phyloP scores from a whole-genome alignment of 2,329 filamentous ascomycete species.

The Hypoxylon sp. region DNA sequence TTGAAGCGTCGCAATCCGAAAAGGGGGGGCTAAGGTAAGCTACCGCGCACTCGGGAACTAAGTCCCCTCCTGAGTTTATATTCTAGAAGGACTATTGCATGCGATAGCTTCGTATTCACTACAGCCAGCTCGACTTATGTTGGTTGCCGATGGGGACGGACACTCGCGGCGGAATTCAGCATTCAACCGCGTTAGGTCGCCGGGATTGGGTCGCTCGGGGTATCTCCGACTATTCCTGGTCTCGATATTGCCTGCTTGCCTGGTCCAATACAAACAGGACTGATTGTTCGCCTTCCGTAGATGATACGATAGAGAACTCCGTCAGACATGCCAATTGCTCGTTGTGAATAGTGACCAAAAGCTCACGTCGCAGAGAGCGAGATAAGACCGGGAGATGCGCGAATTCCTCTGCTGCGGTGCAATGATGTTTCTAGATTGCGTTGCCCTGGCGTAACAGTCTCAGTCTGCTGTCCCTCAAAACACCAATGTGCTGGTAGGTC shows the following conservation, averaged over 20 bases:
- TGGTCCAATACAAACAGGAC: not conserved
- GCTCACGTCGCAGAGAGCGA: slow-evolving; percentile 4
- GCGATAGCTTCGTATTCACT: slow-evolving; percentile 4
- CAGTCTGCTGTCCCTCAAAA: slow-evolving; percentile 7
- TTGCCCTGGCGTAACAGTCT: slow-evolving; percentile 24
- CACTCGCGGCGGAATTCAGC: slow-evolving; percentile 32
- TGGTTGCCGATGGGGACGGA: slow-evolving; percentile 25
- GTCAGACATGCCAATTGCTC: not conserved
- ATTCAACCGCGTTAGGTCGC: slow-evolving; percentile 14
- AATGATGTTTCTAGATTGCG: slow-evolving; percentile 17
- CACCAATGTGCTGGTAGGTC: slow-evolving; percentile 2
- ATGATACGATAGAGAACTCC: slow-evolving; percentile 3
- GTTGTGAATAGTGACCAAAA: not conserved
- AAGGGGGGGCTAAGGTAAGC: slow-evolving; percentile 3
- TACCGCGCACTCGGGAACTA: not conserved
- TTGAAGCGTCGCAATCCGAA: slow-evolving; percentile 1
- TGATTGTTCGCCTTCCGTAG: not conserved
- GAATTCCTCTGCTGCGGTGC: slow-evolving; percentile 9
- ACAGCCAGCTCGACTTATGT: slow-evolving; percentile 5
- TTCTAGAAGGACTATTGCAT: slow-evolving; percentile 10
- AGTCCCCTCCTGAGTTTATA: not conserved
- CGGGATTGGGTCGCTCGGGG: slow-evolving; percentile 20
- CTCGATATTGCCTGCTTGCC: not conserved
- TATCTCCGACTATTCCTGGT: slow-evolving; percentile 1
- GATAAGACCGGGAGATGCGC: slow-evolving; percentile 11